Base-by-base conservation (phyloP, 768 basidiomycete species). In the Suillus sp. region DNA sequence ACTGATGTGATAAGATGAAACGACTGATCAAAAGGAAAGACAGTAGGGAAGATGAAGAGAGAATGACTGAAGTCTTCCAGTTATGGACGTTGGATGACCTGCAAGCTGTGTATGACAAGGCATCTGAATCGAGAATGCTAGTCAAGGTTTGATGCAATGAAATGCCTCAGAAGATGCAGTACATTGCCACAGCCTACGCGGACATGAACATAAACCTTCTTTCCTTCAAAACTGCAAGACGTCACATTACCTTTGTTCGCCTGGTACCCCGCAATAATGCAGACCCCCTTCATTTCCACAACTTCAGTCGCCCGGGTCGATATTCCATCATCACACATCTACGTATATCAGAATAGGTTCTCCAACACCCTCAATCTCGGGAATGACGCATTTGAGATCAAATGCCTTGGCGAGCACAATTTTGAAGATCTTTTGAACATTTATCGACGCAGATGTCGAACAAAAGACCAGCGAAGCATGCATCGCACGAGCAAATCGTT, bases 381-480 rank as follows among this genome's bases (percentile, higher is more conserved):
- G 95, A 69, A 98, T 96, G 69, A 96, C 94, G 73, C 96, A 98
- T 85, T 99, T 99, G 68, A 99, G 86, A 79, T 99, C 97, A 71
- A 99, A 99, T 37, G 96, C 95, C 73, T 99, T 96, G 55, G 94
- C 92, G 57, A 96, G 85, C 51, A 96, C 94, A 76, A 97, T 97
- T 83, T 97, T 96, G 87, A 96, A 96, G 68, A 96, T 96, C 83
- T 99, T 99, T 82, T 99, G 97, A 61, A 99, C 96, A 78, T 99
- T 99, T 81, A 99, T 97, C 65, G 96, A 96, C 67, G 96, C 96
- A 55, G 94, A 93, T 55, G 97, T 99, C 58, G 96, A 98, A 79
- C 96, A 99, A 79, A 99, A 99, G 76, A 99, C 97, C 64, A 99
- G 80, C n/a, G 96, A 96, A 20, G 97, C 96, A 75, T 99, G 96